phyloP scores from a whole-genome alignment of 768 basidiomycete species.

The Holtermannia corniformis region DNA sequence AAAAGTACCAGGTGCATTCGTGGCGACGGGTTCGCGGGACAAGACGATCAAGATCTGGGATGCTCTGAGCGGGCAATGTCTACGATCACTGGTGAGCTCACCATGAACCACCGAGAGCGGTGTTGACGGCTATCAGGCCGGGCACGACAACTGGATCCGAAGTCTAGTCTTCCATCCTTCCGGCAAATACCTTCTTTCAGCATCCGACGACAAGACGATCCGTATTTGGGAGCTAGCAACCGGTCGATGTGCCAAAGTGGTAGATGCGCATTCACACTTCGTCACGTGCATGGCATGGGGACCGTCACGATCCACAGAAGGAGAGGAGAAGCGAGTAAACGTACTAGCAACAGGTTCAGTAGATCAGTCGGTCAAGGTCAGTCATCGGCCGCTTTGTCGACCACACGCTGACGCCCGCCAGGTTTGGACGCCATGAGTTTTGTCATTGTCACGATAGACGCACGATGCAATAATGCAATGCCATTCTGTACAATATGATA shows the following conservation, averaged over 20 bases:
- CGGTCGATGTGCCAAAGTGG: constrained; percentile 73
- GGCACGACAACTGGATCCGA: constrained; percentile 80
- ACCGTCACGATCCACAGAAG: constrained; percentile 42
- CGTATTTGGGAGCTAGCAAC: constrained; percentile 81
- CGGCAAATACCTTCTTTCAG: constrained; percentile 81
- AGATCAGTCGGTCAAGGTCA: constrained; percentile 46
- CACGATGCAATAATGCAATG: not conserved
- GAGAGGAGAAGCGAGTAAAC: constrained; percentile 39
- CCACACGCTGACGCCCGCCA: not conserved
- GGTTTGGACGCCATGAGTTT: constrained; percentile 13
- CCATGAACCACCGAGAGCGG: constrained; percentile 8
- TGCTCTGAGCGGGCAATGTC: constrained; percentile 64
- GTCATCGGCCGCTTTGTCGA: constrained; percentile 1
- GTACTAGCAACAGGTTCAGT: constrained; percentile 48
- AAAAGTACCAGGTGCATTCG: constrained; percentile 48
- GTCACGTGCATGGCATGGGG: constrained; percentile 77
- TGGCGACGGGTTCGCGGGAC: constrained; percentile 78
- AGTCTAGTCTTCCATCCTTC: constrained; percentile 80
- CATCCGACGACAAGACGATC: constrained; percentile 84
- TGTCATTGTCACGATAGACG: not conserved
- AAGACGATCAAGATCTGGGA: constrained; percentile 92
- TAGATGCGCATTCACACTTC: constrained; percentile 80
- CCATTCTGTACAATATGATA: not conserved
- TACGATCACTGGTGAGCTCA: constrained; percentile 65
- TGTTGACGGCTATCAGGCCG: constrained; percentile 16